Percentiles rank a stretch among this genome's conserved stretches.
Evolutionary conservation across 2,329 filamentous ascomycete species (phyloP).

Genomic region (Bipolaris zeicola): DNA sequence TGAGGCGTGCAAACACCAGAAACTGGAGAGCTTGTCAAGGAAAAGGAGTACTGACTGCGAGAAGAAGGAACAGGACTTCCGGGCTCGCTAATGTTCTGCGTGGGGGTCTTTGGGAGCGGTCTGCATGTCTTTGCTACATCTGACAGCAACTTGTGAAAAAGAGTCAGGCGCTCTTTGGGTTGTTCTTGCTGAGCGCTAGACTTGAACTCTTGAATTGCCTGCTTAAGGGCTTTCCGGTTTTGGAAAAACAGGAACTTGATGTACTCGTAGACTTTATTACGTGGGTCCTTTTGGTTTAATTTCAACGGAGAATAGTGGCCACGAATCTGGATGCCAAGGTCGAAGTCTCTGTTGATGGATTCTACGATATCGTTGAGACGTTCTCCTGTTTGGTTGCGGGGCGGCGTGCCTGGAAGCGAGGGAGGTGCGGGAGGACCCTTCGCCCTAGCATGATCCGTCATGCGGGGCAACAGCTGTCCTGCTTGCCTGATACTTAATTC

Average conservation of each 20-base stretch:
- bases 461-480: slow-evolving; percentile 7
- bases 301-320: slow-evolving; percentile 31
- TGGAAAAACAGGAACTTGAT: slow-evolving; percentile 32
- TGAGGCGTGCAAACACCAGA: not conserved
- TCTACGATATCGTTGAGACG: slow-evolving; percentile 25
- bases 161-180: slow-evolving; percentile 3
- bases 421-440: slow-evolving; percentile 15
- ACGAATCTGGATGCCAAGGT: slow-evolving; percentile 24
- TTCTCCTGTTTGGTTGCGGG: slow-evolving; percentile 8
- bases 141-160: slow-evolving; percentile 22
- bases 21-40: too few species aligned
- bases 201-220: slow-evolving; percentile 24
- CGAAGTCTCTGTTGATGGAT: slow-evolving; percentile 29
- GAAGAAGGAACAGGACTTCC: slow-evolving; percentile 10
- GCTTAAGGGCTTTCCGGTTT: slow-evolving; percentile 17
- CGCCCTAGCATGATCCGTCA: slow-evolving; percentile 3
- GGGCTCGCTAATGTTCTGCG: slow-evolving; percentile 7
- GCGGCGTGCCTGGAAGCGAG: slow-evolving; percentile 20
- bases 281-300: slow-evolving; percentile 1
- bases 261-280: slow-evolving; percentile 19
- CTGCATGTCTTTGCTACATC: not conserved
- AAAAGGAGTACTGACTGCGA: slow-evolving; percentile 17
- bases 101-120: slow-evolving; percentile 6
- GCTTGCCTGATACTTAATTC: not conserved
- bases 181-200: slow-evolving; percentile 8